Percentiles rank a stretch among this genome's conserved stretches.
These are phyloP conservation scores for Hypomyces perniciosus DNA, from an alignment of 2,329 filamentous ascomycete genomes.

Conservation along the genomic window DNA sequence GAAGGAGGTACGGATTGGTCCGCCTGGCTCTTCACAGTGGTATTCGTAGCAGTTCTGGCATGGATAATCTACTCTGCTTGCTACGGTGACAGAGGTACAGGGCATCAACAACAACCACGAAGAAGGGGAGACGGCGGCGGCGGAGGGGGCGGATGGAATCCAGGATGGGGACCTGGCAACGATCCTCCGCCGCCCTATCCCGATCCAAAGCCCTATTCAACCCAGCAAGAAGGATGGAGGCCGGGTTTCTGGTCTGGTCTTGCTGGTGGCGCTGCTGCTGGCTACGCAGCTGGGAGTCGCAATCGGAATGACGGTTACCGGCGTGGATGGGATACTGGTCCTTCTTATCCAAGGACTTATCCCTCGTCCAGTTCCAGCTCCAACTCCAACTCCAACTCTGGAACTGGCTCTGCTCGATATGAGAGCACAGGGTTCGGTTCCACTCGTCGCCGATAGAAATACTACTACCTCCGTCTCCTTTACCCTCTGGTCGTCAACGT, in stretches of 20 bases:
- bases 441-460: constrained; percentile 49
- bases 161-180: constrained; percentile 35
- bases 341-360: constrained; percentile 19
- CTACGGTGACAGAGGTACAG: constrained; percentile 12
- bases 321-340: constrained; percentile 20
- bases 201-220: constrained; percentile 29
- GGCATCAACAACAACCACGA: constrained; percentile 23
- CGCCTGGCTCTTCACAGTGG: constrained; percentile 49
- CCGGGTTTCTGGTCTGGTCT: constrained; percentile 71
- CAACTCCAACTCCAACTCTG: constrained; percentile 32
- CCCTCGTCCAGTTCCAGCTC: constrained; percentile 16
- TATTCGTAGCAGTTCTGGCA: constrained; percentile 54
- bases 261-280: constrained; percentile 62
- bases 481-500: neutral
- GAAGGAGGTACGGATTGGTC: constrained; percentile 27
- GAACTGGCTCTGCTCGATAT: constrained; percentile 42
- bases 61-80: constrained; percentile 59
- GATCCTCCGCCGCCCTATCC: constrained; percentile 47
- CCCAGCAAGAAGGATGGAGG: constrained; percentile 43
- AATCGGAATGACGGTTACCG: constrained; percentile 26
- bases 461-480: neutral
- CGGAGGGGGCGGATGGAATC: constrained; percentile 35
- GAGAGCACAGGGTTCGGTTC: constrained; percentile 70
- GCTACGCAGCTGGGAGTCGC: constrained; percentile 47
- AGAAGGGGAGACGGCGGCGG: constrained; percentile 28